Conservation (phyloP, 2,329 filamentous ascomycete genomes). For the Huntiella decipiens region DNA sequence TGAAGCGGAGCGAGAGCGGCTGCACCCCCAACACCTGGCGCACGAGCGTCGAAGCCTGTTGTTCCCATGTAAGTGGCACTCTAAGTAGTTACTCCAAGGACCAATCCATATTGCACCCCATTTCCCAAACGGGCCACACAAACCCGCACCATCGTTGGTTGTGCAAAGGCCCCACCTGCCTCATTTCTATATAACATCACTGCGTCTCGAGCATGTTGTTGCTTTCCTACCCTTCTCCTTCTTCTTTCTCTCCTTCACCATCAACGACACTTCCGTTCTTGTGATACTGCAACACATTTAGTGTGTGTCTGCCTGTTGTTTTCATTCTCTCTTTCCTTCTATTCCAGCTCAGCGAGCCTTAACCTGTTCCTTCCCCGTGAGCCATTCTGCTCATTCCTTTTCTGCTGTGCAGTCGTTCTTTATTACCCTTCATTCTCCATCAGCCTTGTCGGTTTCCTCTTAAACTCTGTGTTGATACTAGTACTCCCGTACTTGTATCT, state of each 20-base stretch:
- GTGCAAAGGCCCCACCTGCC: background rate
- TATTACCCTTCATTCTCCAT: background rate
- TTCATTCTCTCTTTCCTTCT: conserved; percentile 1
- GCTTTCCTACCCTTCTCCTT: conserved; percentile 6
- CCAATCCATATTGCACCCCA: too few relatives aligned
- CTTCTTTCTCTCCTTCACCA: conserved; percentile 6
- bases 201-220: background rate
- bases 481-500: background rate
- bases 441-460: background rate
- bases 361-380: conserved; percentile 2
- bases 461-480: background rate
- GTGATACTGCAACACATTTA: conserved; percentile 13
- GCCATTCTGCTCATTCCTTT: background rate
- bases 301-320: conserved; percentile 7
- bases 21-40: background rate
- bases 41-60: conserved; percentile 1
- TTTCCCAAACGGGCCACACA: too few relatives aligned
- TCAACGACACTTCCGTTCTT: conserved; percentile 11
- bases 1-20: background rate
- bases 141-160: too few relatives aligned
- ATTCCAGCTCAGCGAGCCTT: conserved; percentile 1
- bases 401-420: conserved; percentile 11
- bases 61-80: conserved; percentile 4
- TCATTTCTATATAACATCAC: conserved; percentile 4
- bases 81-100: too few relatives aligned